phyloP scores from a whole-genome alignment of 148 eudicot species.

The Camellia lanceoleosa region DNA sequence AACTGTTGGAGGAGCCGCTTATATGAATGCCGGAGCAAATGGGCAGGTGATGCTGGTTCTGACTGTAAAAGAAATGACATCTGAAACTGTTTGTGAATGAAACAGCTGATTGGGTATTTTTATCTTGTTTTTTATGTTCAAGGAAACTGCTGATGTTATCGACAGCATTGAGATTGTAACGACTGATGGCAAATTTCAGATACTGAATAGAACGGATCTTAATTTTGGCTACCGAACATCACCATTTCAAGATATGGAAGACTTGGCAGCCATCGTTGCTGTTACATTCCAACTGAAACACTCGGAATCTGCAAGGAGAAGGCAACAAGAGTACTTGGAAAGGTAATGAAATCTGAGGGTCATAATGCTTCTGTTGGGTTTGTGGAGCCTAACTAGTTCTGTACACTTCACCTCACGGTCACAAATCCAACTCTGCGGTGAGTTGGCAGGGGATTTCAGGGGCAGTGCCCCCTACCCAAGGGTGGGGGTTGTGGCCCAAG shows the following conservation, averaged over 20 bases:
- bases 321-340: slow-evolving; percentile 24
- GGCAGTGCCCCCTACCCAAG: too few species aligned
- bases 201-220: slow-evolving; percentile 23
- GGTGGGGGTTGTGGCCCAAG: too few species aligned
- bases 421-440: too few species aligned
- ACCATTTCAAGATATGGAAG: slow-evolving; percentile 26
- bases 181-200: slow-evolving; percentile 15
- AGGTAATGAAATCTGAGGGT: neutral
- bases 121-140: neutral
- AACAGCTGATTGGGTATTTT: neutral
- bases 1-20: slow-evolving; percentile 30
- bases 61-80: neutral
- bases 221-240: slow-evolving; percentile 25
- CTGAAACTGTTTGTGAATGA: slow-evolving; percentile 1
- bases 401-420: too few species aligned
- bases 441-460: too few species aligned
- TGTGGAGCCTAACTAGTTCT: too few species aligned
- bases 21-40: slow-evolving; percentile 33
- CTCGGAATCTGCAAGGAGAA: slow-evolving; percentile 17
- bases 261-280: slow-evolving; percentile 27
- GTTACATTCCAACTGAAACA: slow-evolving; percentile 23
- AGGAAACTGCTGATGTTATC: slow-evolving; percentile 26
- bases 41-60: slow-evolving; percentile 25
- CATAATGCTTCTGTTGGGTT: too few species aligned
- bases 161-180: slow-evolving; percentile 24